Evolutionary conservation across 441 rosid species (phyloP).

Genomic region (Gossypium davidsonii): DNA sequence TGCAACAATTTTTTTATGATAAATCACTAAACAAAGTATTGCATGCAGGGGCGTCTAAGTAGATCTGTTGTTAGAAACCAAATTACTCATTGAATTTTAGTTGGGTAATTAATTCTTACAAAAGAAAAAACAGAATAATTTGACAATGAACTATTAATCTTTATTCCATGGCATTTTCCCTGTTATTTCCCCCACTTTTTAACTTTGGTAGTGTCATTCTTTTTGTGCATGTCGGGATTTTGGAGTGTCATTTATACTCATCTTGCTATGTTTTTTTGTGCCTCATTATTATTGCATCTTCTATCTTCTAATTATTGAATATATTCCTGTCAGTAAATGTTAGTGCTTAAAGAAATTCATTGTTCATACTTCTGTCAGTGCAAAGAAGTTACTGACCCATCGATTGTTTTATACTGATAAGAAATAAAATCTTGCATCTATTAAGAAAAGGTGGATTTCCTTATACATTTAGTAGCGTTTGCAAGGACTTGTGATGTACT

Average conservation of each 20-base stretch:
- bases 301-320: not conserved
- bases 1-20: not conserved
- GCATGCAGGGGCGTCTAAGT: not conserved
- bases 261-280: not conserved
- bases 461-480: not conserved
- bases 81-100: not conserved
- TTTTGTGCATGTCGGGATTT: not conserved
- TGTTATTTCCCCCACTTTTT: conserved; percentile 1
- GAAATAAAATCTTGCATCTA: not conserved
- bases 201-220: not conserved
- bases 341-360: not conserved
- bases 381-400: not conserved
- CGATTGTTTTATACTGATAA: conserved; percentile 1
- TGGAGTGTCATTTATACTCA: not conserved
- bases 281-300: not conserved
- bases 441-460: not conserved
- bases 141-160: not conserved
- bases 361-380: not conserved
- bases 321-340: not conserved
- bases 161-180: not conserved
- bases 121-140: not conserved
- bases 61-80: not conserved
- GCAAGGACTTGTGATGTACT: not conserved
- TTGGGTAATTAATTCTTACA: not conserved
- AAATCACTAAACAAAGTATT: not conserved